A percentile compares a stretch with the other conserved stretches of the same genome.
phyloP scores from a whole-genome alignment of 2,329 filamentous ascomycete genomes.

The Paraphoma chrysanthemicola region DNA sequence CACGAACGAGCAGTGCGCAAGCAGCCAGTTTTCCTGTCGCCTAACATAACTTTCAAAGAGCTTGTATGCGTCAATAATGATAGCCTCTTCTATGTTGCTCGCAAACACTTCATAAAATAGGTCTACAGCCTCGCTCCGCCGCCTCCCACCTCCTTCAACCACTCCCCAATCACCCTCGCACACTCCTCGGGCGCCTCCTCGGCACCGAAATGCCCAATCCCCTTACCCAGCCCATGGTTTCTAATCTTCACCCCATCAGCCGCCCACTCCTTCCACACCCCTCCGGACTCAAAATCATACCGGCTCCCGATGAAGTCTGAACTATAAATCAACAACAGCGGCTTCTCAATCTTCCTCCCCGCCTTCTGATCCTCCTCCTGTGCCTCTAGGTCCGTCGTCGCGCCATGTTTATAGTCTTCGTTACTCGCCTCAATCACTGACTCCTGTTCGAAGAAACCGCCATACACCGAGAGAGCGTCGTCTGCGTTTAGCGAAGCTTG shows the following conservation, averaged over 20 bases:
- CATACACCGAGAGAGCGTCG: conserved; percentile 52
- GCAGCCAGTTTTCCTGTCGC: neutral
- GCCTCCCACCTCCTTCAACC: conserved; percentile 24
- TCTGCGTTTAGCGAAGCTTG: conserved; percentile 21
- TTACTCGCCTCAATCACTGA: conserved; percentile 58
- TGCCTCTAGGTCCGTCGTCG: conserved; percentile 61
- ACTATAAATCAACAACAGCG: conserved; percentile 61
- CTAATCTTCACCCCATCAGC: conserved; percentile 54
- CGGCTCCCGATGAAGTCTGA: conserved; percentile 56
- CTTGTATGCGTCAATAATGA: too few relatives aligned
- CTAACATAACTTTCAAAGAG: too few relatives aligned
- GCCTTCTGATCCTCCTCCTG: conserved; percentile 54
- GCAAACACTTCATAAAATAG: neutral
- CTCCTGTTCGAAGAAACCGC: conserved; percentile 50
- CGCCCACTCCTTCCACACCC: conserved; percentile 60
- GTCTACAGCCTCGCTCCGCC: neutral
- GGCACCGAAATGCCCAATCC: conserved; percentile 64
- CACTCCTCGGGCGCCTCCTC: conserved; percentile 61
- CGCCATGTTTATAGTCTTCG: conserved; percentile 64
- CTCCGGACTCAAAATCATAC: conserved; percentile 59
- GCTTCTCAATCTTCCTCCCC: conserved; percentile 55
- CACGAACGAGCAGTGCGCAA: too few relatives aligned
- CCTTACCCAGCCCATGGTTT: conserved; percentile 56
- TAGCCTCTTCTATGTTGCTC: too few relatives aligned
- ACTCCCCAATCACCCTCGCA: conserved; percentile 47